Evolutionary conservation across 495 filamentous ascomycete species (phyloP).

Genomic region (Haplographium delicatum): DNA sequence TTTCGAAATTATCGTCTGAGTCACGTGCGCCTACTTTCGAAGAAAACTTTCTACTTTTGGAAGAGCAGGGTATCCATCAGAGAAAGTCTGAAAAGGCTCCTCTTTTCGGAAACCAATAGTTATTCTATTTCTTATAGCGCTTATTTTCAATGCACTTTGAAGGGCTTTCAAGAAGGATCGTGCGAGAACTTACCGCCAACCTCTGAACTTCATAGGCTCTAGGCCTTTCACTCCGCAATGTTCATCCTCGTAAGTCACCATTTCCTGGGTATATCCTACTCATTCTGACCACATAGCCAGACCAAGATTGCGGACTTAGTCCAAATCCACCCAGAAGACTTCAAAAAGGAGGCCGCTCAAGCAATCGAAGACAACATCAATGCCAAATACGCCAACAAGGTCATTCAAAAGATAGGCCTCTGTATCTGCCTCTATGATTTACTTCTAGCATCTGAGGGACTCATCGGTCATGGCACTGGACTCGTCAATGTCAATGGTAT

Average conservation of each 20-base stretch:
- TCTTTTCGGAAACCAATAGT: too few species aligned
- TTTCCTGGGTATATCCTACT: neutral
- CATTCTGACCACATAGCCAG: too few species aligned
- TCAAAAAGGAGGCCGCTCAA: slow-evolving; percentile 67
- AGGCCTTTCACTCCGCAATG: slow-evolving; percentile 39
- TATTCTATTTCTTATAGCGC: too few species aligned
- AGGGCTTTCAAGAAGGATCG: too few species aligned
- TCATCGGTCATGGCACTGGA: slow-evolving; percentile 86
- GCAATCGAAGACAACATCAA: slow-evolving; percentile 94
- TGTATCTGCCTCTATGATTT: slow-evolving; percentile 91
- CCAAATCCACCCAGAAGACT: slow-evolving; percentile 81
- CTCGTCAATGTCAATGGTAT: slow-evolving; percentile 87
- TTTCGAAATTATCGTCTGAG: too few species aligned
- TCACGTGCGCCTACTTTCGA: too few species aligned
- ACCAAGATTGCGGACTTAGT: slow-evolving; percentile 83
- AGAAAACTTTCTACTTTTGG: neutral
- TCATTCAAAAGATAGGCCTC: slow-evolving; percentile 73
- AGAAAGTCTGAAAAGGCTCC: too few species aligned
- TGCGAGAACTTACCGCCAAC: too few species aligned
- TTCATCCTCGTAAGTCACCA: slow-evolving; percentile 50
- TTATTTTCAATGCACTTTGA: too few species aligned
- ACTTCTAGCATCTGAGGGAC: slow-evolving; percentile 77
- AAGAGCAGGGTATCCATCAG: too few species aligned
- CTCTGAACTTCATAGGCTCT: too few species aligned
- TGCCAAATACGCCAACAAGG: slow-evolving; percentile 90